Base-by-base conservation (phyloP, 805 yeast species). In the Blastobotrys parvus region DNA sequence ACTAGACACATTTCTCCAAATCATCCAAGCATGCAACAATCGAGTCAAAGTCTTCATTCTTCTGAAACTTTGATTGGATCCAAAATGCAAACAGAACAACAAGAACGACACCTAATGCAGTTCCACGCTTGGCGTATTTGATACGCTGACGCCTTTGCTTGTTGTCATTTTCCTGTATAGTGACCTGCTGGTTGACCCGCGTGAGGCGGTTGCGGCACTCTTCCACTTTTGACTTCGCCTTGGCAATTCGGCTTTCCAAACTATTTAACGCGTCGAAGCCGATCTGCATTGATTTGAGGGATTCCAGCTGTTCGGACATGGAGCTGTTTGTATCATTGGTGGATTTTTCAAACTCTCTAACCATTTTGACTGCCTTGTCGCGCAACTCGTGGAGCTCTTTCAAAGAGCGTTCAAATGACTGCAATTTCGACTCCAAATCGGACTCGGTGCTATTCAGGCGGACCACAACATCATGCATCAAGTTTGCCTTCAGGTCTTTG, bases 201-300 rank as follows among this genome's bases (percentile, higher is more conserved):
- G 36, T 46, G 18, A 62, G 51, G 15, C 61, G 46, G 23, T 44
- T 44, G 17, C 52, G 48, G 41, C 57, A 55, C 8, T 45, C 51
- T 1, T 49, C 52, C 13, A 62, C 48, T 27, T 49, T 48, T 3
- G 32, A 39, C 11, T 47, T 36, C 7, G 63, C 54, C 10, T 41
- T 39, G 3, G 38, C 36, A 3, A 62, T 48, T 5, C 60, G 50
- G 3, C 35, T 38, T 23, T 56, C 57, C 33, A 62, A 50, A 1
- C 37, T 38, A 4, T 52, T 53, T 16, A 56, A 43, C 5, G 35
- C 45, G 8, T 43, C 44, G 11, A 53, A 47, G 15, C 55, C 57
- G 11, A 46, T 48, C 29, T 48, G 44, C 50, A 62, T 51, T 3
- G 41, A 34, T n/a, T 45, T 42, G 29, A 62, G 47, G 19, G 43